A percentile compares a stretch with the other conserved stretches of the same genome.
Conservation (phyloP, 257 asterid species). For the Lycium barbarum region DNA sequence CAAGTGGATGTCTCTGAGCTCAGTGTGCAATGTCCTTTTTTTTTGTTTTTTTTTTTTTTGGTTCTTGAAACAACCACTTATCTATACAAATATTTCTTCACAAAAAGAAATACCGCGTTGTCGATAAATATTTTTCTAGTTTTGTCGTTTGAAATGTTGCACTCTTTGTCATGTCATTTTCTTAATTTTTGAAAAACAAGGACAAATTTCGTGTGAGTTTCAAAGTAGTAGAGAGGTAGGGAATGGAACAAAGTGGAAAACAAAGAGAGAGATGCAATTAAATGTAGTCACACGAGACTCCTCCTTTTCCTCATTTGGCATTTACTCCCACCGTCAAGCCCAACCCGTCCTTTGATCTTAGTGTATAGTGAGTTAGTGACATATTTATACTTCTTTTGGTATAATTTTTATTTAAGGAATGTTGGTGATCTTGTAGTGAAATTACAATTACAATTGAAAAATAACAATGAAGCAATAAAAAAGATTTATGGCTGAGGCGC, state of each 20-base stretch:
- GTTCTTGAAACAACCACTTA: neutral
- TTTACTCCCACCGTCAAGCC: constrained; percentile 7
- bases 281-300: constrained; percentile 27
- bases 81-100: neutral
- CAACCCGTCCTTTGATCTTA: neutral
- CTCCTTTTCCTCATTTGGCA: constrained; percentile 20
- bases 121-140: neutral
- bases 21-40: neutral
- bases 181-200: neutral
- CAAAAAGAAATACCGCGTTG: neutral
- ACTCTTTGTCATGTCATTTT: neutral
- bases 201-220: neutral
- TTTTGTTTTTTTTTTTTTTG: neutral
- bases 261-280: neutral
- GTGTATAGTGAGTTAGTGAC: no score
- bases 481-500: no score
- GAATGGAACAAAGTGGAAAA: constrained; percentile 11
- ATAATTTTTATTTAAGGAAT: no score
- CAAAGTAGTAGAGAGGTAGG: neutral
- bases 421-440: no score
- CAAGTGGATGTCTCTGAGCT: neutral
- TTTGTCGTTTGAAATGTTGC: constrained; percentile 18
- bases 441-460: no score
- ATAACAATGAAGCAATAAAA: no score
- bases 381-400: no score